These are phyloP conservation scores for Xylaria sp. DNA, from an alignment of 2,329 filamentous ascomycete genomes.

Conservation along the genomic window DNA sequence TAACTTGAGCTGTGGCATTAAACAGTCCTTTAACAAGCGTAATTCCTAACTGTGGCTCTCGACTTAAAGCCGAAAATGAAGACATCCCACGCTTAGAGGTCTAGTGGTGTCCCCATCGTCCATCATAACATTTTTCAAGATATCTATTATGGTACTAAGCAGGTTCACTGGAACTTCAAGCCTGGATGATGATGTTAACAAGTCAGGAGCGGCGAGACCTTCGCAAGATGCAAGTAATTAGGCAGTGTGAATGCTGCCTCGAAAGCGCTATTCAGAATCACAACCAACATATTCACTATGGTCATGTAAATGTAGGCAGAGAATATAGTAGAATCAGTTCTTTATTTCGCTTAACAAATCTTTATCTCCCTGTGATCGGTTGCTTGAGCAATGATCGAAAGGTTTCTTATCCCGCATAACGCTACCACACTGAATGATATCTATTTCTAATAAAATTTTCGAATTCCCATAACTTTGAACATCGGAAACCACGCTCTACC, in stretches of 20 bases:
- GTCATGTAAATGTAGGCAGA: not conserved
- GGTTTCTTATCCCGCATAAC: not conserved
- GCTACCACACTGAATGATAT: not conserved
- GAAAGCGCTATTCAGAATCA: not conserved
- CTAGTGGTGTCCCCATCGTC: not conserved
- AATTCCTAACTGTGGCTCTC: not conserved
- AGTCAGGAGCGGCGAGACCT: not conserved
- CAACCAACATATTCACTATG: not conserved
- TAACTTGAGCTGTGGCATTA: not conserved
- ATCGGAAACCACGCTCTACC: not conserved
- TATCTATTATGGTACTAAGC: not conserved
- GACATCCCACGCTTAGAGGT: not conserved
- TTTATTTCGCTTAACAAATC: not conserved
- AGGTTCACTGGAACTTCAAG: not conserved
- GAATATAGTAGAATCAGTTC: not conserved
- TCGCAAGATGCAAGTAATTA: not conserved
- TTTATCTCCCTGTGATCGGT: not conserved
- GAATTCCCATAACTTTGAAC: not conserved
- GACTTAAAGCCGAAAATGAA: not conserved
- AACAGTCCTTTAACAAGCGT: not conserved
- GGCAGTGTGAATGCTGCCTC: not conserved
- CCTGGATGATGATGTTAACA: not conserved
- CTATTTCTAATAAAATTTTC: not conserved
- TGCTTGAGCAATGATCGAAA: not conserved
- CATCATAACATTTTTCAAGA: conserved; percentile 3